Conservation (phyloP, 2,329 filamentous ascomycete genomes). For the Fusarium tuaranense region DNA sequence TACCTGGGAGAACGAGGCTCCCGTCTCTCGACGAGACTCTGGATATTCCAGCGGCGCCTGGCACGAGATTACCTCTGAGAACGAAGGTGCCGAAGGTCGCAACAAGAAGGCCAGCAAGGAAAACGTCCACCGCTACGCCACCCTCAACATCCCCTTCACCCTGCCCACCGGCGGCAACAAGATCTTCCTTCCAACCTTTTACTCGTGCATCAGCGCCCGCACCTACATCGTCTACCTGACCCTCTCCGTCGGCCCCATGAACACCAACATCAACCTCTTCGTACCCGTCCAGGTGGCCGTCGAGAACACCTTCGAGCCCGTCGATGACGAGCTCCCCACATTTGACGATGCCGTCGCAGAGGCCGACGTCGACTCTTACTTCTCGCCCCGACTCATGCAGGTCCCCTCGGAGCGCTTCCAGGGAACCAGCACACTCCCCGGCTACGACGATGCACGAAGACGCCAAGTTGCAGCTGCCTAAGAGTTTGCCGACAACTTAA, state of each 20-base stretch:
- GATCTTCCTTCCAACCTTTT: slow-evolving; percentile 67
- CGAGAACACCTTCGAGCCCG: slow-evolving; percentile 50
- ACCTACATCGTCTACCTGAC: slow-evolving; percentile 65
- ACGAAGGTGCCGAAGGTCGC: slow-evolving; percentile 43
- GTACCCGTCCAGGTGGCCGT: slow-evolving; percentile 66
- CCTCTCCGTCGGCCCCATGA: slow-evolving; percentile 56
- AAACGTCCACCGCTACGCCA: slow-evolving; percentile 54
- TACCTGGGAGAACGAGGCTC: slow-evolving; percentile 56
- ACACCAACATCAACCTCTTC: slow-evolving; percentile 57
- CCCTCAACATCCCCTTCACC: slow-evolving; percentile 60
- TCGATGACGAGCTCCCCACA: slow-evolving; percentile 55
- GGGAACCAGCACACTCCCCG: slow-evolving; percentile 52
- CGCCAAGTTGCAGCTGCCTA: slow-evolving; percentile 44
- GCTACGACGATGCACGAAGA: slow-evolving; percentile 51
- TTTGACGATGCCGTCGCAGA: slow-evolving; percentile 62
- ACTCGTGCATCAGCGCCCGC: slow-evolving; percentile 67
- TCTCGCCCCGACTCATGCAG: slow-evolving; percentile 56
- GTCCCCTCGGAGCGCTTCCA: slow-evolving; percentile 49
- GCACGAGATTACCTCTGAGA: slow-evolving; percentile 51
- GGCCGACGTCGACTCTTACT: slow-evolving; percentile 57
- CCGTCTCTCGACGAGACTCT: slow-evolving; percentile 60
- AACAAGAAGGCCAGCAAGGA: slow-evolving; percentile 46
- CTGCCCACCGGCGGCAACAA: slow-evolving; percentile 61
- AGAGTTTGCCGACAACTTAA: slow-evolving; percentile 3
- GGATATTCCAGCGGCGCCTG: slow-evolving; percentile 62